Evolutionary conservation across 1,139 yeast species (phyloP).

Genomic region (Saccharomyces pastorianus): DNA sequence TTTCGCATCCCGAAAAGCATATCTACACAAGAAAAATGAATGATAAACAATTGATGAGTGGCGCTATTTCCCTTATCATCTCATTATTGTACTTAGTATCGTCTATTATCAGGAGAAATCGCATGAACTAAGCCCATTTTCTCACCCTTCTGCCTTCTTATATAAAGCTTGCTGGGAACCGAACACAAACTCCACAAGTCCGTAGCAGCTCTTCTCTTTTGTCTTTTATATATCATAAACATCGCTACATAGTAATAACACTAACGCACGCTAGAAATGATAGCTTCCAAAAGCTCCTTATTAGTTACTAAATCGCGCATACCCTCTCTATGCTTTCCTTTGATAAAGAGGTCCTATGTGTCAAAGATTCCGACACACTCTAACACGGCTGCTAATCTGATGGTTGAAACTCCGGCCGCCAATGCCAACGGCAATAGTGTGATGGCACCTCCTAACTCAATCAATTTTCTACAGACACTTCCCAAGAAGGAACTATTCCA

Average conservation of each 20-base stretch:
- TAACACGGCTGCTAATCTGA: background rate
- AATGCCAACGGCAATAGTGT: background rate
- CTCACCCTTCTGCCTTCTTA: background rate
- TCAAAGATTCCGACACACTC: background rate
- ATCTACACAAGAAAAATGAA: background rate
- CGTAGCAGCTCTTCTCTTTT: background rate
- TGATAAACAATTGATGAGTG: background rate
- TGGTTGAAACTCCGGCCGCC: constrained; percentile 1
- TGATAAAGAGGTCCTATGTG: background rate
- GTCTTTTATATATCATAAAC: background rate
- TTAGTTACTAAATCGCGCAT: background rate
- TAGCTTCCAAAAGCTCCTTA: background rate
- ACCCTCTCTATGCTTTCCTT: background rate
- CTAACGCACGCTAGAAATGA: background rate
- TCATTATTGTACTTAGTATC: background rate
- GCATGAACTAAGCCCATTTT: background rate
- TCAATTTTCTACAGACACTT: constrained; percentile 31
- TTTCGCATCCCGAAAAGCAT: constrained; percentile 1
- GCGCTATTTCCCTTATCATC: background rate
- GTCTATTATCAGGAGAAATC: background rate
- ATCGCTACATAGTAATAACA: background rate
- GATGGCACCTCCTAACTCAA: constrained; percentile 18
- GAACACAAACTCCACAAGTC: background rate
- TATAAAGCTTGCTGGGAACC: background rate
- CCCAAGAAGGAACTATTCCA: constrained; percentile 41